These are phyloP conservation scores for Cudoniella acicularis DNA, from an alignment of 495 filamentous ascomycete genomes.

Conservation along the genomic window DNA sequence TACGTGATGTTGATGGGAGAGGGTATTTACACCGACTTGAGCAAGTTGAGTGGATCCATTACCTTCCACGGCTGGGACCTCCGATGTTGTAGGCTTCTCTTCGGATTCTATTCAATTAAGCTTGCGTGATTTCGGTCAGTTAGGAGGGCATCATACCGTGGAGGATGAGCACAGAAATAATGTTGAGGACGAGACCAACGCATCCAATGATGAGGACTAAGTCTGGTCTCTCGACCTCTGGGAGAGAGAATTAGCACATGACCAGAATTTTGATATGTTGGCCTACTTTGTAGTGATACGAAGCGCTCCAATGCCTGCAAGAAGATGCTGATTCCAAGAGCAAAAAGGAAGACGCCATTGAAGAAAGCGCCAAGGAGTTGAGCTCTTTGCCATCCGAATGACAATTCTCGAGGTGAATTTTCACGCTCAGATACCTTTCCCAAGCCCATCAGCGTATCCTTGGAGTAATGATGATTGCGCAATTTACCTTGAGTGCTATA, in stretches of 20 bases:
- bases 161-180: constrained; percentile 75
- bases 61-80: not conserved
- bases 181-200: constrained; percentile 75
- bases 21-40: not conserved
- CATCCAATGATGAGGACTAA: constrained; percentile 80
- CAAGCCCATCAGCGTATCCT: not conserved
- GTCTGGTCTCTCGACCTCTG: constrained; percentile 68
- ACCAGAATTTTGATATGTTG: not conserved
- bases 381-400: constrained; percentile 81
- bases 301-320: constrained; percentile 88
- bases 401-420: constrained; percentile 37
- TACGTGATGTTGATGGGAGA: not conserved
- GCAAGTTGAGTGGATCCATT: constrained; percentile 1
- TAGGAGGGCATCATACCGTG: constrained; percentile 52
- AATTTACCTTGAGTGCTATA: constrained; percentile 69
- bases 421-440: constrained; percentile 40
- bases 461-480: constrained; percentile 16
- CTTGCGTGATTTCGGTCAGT: not conserved
- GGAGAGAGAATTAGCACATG: constrained; percentile 30
- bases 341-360: constrained; percentile 93
- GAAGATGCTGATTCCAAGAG: constrained; percentile 87
- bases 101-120: constrained; percentile 6
- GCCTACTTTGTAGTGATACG: constrained; percentile 42
- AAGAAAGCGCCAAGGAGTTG: constrained; percentile 89
- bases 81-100: constrained; percentile 10